These are phyloP conservation scores for Spongospora subterranea DNA, from an alignment of 208 protist species.

Conservation along the genomic window DNA sequence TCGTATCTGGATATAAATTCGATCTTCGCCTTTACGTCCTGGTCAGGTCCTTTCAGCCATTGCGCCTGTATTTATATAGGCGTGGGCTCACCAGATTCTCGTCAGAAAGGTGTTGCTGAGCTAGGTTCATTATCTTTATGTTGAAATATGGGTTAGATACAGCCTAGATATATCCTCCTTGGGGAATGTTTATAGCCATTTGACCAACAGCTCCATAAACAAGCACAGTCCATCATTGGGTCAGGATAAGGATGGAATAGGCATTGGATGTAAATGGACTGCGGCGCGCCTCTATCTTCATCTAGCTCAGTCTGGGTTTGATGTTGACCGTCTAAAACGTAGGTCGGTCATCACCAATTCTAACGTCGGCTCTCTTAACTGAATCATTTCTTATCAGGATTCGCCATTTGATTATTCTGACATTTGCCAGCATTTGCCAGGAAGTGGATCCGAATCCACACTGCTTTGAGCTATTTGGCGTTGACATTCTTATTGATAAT, in stretches of 20 bases:
- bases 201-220: constrained; percentile 55
- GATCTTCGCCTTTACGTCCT: constrained; percentile 62
- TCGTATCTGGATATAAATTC: constrained; percentile 68
- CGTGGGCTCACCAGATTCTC: constrained; percentile 57
- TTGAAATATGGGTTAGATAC: not conserved
- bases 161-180: not conserved
- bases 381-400: not conserved
- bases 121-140: not conserved
- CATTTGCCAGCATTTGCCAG: not conserved
- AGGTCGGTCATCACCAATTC: not conserved
- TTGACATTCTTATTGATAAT: constrained; percentile 57
- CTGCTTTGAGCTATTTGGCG: constrained; percentile 61
- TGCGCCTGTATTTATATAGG: constrained; percentile 56
- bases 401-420: constrained; percentile 39
- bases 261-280: constrained; percentile 12
- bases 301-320: not conserved
- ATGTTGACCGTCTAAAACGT: not conserved
- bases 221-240: not conserved
- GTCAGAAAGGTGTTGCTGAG: not conserved
- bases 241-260: not conserved
- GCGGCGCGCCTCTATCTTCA: not conserved
- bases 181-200: constrained; percentile 1
- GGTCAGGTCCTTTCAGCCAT: constrained; percentile 59
- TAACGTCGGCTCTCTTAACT: not conserved
- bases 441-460: constrained; percentile 42